phyloP scores from a whole-genome alignment of 2,329 filamentous ascomycete species.

The Phaeosphaeria sp. region DNA sequence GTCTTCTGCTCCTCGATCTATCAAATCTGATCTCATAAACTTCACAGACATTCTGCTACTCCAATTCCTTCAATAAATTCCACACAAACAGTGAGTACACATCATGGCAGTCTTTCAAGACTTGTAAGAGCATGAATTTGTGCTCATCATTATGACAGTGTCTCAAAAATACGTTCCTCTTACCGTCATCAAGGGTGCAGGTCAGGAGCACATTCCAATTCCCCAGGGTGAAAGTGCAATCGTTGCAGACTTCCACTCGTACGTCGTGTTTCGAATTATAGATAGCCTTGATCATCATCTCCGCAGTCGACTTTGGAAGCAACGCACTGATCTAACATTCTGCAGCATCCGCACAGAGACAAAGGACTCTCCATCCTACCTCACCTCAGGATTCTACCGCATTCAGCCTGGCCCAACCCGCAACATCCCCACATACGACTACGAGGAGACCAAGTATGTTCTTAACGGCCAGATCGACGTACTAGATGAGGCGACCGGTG shows the following conservation, averaged over 20 bases:
- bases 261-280: neutral
- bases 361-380: slow-evolving; percentile 24
- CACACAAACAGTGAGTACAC: neutral
- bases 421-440: slow-evolving; percentile 26
- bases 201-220: slow-evolving; percentile 31
- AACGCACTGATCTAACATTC: neutral
- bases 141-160: slow-evolving; percentile 13
- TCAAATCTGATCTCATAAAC: neutral
- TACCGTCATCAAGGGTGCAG: slow-evolving; percentile 35
- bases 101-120: neutral
- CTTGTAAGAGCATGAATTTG: neutral
- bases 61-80: neutral
- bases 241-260: slow-evolving; percentile 36
- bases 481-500: slow-evolving; percentile 31
- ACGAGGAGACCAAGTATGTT: slow-evolving; percentile 36
- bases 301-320: neutral
- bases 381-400: slow-evolving; percentile 36
- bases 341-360: slow-evolving; percentile 27
- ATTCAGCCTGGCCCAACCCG: slow-evolving; percentile 29
- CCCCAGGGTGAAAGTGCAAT: slow-evolving; percentile 30
- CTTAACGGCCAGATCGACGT: slow-evolving; percentile 33
- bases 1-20: neutral
- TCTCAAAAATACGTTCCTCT: slow-evolving; percentile 25
- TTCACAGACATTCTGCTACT: neutral
- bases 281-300: neutral